These are phyloP conservation scores for Botryotinia narcissicola DNA, from an alignment of 2,329 filamentous ascomycete species.

Conservation along the genomic window DNA sequence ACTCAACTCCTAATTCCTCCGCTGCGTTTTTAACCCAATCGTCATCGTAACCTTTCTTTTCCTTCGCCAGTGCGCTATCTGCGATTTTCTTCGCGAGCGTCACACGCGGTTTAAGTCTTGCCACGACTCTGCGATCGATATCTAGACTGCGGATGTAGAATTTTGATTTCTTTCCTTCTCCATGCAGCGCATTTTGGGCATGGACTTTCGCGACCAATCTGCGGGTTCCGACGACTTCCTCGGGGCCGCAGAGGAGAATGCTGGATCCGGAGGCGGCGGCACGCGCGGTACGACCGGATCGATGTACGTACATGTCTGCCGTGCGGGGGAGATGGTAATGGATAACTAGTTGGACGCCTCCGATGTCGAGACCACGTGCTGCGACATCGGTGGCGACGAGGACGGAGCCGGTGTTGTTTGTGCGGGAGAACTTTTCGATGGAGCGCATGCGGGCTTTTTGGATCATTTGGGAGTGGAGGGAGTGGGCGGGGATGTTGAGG, in stretches of 20 bases:
- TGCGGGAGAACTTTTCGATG: slow-evolving; percentile 79
- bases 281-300: slow-evolving; percentile 90
- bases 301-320: slow-evolving; percentile 92
- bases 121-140: slow-evolving; percentile 75
- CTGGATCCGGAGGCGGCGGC: slow-evolving; percentile 75
- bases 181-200: slow-evolving; percentile 49
- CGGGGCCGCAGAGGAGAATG: slow-evolving; percentile 84
- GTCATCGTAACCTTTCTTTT: slow-evolving; percentile 80
- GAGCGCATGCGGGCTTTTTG: slow-evolving; percentile 95
- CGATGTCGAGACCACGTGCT: slow-evolving; percentile 89
- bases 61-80: slow-evolving; percentile 79
- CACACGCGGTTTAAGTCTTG: slow-evolving; percentile 72
- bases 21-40: slow-evolving; percentile 81
- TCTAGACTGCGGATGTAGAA: slow-evolving; percentile 78
- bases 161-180: slow-evolving; percentile 47
- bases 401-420: slow-evolving; percentile 58
- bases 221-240: slow-evolving; percentile 82
- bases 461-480: slow-evolving; percentile 89
- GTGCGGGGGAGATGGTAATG: slow-evolving; percentile 94
- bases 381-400: slow-evolving; percentile 93
- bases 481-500: slow-evolving; percentile 71
- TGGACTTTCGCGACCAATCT: slow-evolving; percentile 88
- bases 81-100: slow-evolving; percentile 83
- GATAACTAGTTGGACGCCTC: slow-evolving; percentile 81
- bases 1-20: slow-evolving; percentile 90